Base-by-base conservation (phyloP, 345 rosid species). In the Eucalyptus viminalis region DNA sequence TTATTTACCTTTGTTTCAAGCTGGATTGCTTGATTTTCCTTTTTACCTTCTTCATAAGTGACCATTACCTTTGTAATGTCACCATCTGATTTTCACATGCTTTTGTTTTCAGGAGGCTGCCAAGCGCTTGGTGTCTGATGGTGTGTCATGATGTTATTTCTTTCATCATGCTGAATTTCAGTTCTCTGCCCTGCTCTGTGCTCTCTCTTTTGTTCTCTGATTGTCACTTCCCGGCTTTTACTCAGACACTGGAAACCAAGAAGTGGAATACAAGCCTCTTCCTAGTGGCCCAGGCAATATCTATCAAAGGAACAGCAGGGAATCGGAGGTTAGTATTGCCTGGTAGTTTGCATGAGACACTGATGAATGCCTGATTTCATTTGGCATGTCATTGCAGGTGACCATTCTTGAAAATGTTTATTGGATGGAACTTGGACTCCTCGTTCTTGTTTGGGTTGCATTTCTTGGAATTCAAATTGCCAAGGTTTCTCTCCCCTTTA, bases 371-470 rank as follows among this genome's bases (percentile, higher is more conserved):
- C 37, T 37, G 29, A 53, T 67, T 85, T 89, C 7, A 88, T 44
- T 13, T 87, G 24, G 49, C 49, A 29, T 58, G 81, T 88, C 81
- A 67, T 60, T 19, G 51, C 92, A 94, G 95, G 94, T 90, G 60
- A 45, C 91, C 27, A 86, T 94, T 86, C 50, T 91, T 19, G 91
- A 91, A 86, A 94, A 94, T 65, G 90, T 94, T 44, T 89, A 76
- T 80, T 94, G 95, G 95, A 91, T 89, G 91, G 94, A 93, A 88
- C 89, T 94, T 49, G 93, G 92, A 89, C 92, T 93, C 43, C 94
- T 94, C 43, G 87, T 93, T 76, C 89, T 92, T 87, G 94, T 94
- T 81, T 93, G 95, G 95, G 60, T 93, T 69, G 60, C 94, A 47
- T 91, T 90, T 89, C 95, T 94, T 43, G 93, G 49, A 47, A 67